Evolutionary conservation across 805 yeast genomes (phyloP), one percentile per base, ranked within the genome.

Genomic region (Brettanomyces bruxellensis): DNA sequence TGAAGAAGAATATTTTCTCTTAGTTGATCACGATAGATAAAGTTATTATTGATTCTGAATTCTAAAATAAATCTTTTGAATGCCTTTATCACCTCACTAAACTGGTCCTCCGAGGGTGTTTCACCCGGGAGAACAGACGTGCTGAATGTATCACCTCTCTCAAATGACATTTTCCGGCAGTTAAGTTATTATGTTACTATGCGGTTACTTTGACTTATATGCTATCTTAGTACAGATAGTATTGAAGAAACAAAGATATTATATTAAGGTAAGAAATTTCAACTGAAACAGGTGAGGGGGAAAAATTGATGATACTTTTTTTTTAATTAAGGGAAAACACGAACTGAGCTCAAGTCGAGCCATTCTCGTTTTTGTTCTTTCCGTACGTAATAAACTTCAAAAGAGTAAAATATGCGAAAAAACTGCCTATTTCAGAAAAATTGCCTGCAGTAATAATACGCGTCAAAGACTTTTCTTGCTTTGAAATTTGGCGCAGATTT

Each of bases 111-210:
- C 22, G 75, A 73, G 1, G 79, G 71, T 23, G 83, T 79, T 52
- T 84, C 90, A 14, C 93, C 91, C n/a, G 93, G 91, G 47, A 88
- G 75, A 36, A 88, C 96, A 22, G 83, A 82, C 4, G 97, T 90
- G 42, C 83, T 72, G 58, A 75, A 85, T 3, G 76, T 70, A 47
- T 81, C 90, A 14, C 86, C 77, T 69, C 84, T 73, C 63, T 83
- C 89, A 66, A 77, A 83, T 2, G 89, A 81, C 90, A 83, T 83
- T 41, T 32, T 40, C 8, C 30, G 30, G n/a, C 8, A 18, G 2
- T 14, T 37, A 13, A 13, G 39, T n/a, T n/a, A 12, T 13, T 14
- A 34, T 36, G 3, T 25, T 18, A 18, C 18, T 18, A 18, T 18
- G 18, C 18, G 18, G 18, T 18, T 18, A 18, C 18, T 18, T 18